Evolutionary conservation across 805 yeast species (phyloP), one percentile per base, ranked within the genome.

Genomic region (Saccharomycopsis schoenii): DNA sequence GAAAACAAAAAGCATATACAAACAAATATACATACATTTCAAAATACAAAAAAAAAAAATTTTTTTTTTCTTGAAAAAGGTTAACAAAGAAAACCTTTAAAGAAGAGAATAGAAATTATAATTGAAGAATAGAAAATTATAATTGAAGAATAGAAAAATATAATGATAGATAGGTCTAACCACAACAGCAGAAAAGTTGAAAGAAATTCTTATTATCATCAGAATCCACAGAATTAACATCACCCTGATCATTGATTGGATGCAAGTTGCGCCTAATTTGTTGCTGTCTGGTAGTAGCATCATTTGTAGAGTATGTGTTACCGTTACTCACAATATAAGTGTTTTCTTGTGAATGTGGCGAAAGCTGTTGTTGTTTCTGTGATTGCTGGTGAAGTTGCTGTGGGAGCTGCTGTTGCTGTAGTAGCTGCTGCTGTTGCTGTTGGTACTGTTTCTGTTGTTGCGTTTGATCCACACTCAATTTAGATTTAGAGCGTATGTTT

Each of bases 221-320:
- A 11, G 63, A 56, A n/a, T 47, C 51, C n/a, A 57, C 55, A 2
- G 64, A 61, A 41, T 59, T 58, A 15, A 60, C 47, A 37, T 62
- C 65, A 8, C 47, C 58, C 19, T 59, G 50, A 47, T 62, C 63
- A 36, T 62, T 58, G n/a, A 58, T 59, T 15, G 65, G 63, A 19
- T 60, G 65, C 34, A 60, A 60, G 36, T 60, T 62, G 25, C 59
- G 61, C 55, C 63, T 60, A 21, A 62, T 62, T 66, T 69, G 64
- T 64, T 70, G 64, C 66, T 68, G 59, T 65, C 67, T 39, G 14
- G 50, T 42, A 43, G 57, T 56, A 29, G 47, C 59, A 50, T 56
- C 37, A 55, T 50, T 41, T 3, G 24, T 40, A 34, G 54, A 50
- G 19, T 39, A 34, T 17, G 52, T 40, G 42, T 55, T 55, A 17